These are phyloP conservation scores for Colletotrichum limetticola DNA, from an alignment of 2,329 filamentous ascomycete species.

Conservation along the genomic window DNA sequence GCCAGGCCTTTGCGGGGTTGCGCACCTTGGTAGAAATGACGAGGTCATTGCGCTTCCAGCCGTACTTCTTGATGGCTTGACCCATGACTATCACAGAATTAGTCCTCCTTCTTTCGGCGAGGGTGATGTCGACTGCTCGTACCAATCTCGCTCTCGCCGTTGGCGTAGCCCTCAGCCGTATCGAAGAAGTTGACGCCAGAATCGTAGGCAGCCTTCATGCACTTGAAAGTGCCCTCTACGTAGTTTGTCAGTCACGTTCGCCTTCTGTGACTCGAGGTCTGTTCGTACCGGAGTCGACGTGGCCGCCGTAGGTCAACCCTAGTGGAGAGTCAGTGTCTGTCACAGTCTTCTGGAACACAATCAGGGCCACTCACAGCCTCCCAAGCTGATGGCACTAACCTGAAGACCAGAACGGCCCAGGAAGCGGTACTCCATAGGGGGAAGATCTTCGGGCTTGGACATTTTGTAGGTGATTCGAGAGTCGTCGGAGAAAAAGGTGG, in stretches of 20 bases:
- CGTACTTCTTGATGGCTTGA: slow-evolving; percentile 67
- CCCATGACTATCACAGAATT: slow-evolving; percentile 60
- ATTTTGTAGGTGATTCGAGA: slow-evolving; percentile 39
- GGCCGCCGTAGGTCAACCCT: slow-evolving; percentile 77
- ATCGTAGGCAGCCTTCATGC: slow-evolving; percentile 71
- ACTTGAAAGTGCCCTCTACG: slow-evolving; percentile 60
- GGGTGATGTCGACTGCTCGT: background rate
- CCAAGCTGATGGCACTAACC: slow-evolving; percentile 78
- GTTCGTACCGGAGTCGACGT: slow-evolving; percentile 71
- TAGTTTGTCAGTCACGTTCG: background rate
- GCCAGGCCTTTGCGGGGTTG: background rate
- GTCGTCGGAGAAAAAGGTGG: background rate
- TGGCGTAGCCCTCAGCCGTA: slow-evolving; percentile 67
- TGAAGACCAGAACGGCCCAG: slow-evolving; percentile 78
- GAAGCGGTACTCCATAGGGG: slow-evolving; percentile 76
- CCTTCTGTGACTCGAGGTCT: background rate
- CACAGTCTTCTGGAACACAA: background rate
- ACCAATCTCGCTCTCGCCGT: slow-evolving; percentile 67
- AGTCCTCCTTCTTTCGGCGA: background rate
- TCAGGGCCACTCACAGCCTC: slow-evolving; percentile 58
- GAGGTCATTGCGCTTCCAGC: slow-evolving; percentile 70
- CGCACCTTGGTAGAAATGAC: slow-evolving; percentile 70
- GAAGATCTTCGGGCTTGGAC: slow-evolving; percentile 54
- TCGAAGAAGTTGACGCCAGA: slow-evolving; percentile 73
- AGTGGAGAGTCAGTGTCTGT: background rate